Base-by-base conservation (phyloP, 352 stramenopile genomes). In the Phytopythium oedochilum region DNA sequence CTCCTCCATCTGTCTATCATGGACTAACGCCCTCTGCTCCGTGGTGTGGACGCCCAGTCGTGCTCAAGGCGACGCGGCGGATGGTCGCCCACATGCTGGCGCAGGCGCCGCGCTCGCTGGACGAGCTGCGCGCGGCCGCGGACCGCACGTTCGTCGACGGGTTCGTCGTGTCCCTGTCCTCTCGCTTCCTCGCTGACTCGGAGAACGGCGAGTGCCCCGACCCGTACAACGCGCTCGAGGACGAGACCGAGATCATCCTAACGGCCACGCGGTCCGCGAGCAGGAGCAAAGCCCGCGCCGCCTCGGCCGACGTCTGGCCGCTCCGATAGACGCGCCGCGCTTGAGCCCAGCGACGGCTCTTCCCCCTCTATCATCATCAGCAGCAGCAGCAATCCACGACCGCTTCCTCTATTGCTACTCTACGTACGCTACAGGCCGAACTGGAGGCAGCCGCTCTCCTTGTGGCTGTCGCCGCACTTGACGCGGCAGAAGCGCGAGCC, bases 371-470 rank as follows among this genome's bases (percentile, higher is more conserved):
- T 28, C 20, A 43, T 17, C 28, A 51, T 8, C 44, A 38, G 2
- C 15, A 9, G 20, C 26, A 25, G 23, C 26, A 51, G 35, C 26
- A 26, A 22, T 51, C 12, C n/a, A n/a, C n/a, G n/a, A n/a, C n/a
- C n/a, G n/a, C n/a, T n/a, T n/a, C n/a, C n/a, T n/a, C n/a, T n/a
- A n/a, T n/a, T n/a, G 29, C 9, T 32, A 9, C 29, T 32, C 9
- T 32, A 42, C n/a, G n/a, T 42, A 42, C 14, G 18, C 72, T 60
- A 90, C 22, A 90, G 55, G 0, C 82, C 81, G 49, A 97, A 97
- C 67, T 96, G 96, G 49, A 97, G 73, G 55, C 88, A 97, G 23
- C 88, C 75, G 48, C 80, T 96, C 60, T 97, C 86, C 60, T 95
- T 93, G 60, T 96, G 87, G 32, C 92, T 80, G 49, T 96, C 84